Conservation (phyloP, 2,329 filamentous ascomycete genomes). For the Chaetomiaceae sp. region DNA sequence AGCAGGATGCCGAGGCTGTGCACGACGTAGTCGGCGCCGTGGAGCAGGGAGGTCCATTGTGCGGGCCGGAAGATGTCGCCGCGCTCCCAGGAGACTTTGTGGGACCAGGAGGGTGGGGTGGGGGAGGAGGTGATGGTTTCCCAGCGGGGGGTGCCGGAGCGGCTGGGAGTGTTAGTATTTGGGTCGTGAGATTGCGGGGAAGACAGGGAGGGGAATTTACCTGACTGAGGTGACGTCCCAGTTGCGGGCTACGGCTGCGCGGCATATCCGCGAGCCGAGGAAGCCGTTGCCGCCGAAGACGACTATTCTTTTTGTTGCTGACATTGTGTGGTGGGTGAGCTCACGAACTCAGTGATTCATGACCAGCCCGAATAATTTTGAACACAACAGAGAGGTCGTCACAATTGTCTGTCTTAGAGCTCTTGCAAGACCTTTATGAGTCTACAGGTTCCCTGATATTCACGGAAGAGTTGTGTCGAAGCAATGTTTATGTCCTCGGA, state of each 20-base stretch:
- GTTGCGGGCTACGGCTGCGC: constrained; percentile 75
- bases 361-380: too few species aligned
- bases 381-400: too few species aligned
- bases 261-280: constrained; percentile 83
- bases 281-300: constrained; percentile 95
- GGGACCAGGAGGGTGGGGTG: constrained; percentile 73
- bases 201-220: constrained; percentile 41
- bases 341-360: neutral
- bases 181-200: neutral
- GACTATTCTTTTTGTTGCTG: constrained; percentile 70
- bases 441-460: too few species aligned
- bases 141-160: constrained; percentile 88
- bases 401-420: too few species aligned
- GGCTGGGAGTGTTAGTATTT: constrained; percentile 46
- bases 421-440: too few species aligned
- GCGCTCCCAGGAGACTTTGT: constrained; percentile 78
- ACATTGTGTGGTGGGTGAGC: constrained; percentile 41
- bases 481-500: neutral
- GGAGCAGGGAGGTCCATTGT: constrained; percentile 73
- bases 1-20: constrained; percentile 95
- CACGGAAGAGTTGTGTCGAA: too few species aligned
- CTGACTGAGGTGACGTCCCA: constrained; percentile 94
- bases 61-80: constrained; percentile 81
- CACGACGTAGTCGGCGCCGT: constrained; percentile 76
- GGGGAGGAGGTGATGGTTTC: constrained; percentile 67